These are phyloP conservation scores for Bruguiera sexangula DNA, from an alignment of 345 rosid species.

Conservation along the genomic window DNA sequence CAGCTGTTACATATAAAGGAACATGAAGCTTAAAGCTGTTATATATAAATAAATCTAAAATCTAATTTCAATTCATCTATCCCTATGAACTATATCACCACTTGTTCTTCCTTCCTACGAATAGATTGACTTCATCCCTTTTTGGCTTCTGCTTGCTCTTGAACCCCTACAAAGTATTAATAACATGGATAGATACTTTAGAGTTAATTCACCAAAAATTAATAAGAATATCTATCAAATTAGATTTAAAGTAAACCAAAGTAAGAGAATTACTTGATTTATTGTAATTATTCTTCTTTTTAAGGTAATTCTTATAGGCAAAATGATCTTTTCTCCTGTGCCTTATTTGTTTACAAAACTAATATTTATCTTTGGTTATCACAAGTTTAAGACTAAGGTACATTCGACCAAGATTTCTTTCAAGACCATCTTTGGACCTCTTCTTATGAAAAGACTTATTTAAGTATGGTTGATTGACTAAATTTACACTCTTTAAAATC, in stretches of 20 bases:
- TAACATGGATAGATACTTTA: too few species aligned
- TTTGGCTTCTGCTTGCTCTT: too few species aligned
- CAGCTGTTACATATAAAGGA: too few species aligned
- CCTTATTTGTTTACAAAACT: not conserved
- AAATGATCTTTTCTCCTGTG: not conserved
- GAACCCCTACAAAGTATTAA: too few species aligned
- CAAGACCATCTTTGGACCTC: too few species aligned
- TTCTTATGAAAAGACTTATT: not conserved
- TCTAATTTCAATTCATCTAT: not conserved
- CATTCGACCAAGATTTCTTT: not conserved
- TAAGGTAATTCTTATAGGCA: not conserved
- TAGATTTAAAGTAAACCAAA: too few species aligned
- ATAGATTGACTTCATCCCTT: not conserved
- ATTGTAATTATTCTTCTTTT: not conserved
- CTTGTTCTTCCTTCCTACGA: not conserved
- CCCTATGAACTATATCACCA: not conserved
- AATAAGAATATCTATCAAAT: too few species aligned
- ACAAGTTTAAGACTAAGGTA: not conserved
- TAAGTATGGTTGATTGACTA: not conserved
- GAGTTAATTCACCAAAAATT: too few species aligned
- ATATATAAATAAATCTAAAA: not conserved
- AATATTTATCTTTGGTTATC: not conserved
- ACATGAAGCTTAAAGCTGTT: too few species aligned
- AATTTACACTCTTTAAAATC: not conserved
- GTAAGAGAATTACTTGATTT: too few species aligned